Conservation (phyloP, 306 rosid species). For the Dalbergia cochinchinensis region DNA sequence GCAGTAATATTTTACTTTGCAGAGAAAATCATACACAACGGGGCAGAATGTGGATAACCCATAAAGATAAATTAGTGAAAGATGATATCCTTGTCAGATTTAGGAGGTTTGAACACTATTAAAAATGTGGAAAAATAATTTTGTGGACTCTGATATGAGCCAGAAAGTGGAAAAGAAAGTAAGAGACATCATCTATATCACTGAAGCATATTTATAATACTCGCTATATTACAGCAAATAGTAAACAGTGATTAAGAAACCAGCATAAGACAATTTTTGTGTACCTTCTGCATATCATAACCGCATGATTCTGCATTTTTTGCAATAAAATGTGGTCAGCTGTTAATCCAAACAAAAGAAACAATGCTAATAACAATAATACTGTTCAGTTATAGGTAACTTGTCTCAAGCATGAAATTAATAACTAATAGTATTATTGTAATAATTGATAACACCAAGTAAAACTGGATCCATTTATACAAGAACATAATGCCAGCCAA, state of each 20-base stretch:
- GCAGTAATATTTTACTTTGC: background rate
- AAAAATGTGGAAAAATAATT: background rate
- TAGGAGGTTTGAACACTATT: background rate
- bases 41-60: constrained; percentile 8
- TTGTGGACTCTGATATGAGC: constrained; percentile 11
- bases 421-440: background rate
- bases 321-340: constrained; percentile 48
- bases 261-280: constrained; percentile 32
- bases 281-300: constrained; percentile 86
- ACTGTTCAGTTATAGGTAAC: constrained; percentile 8
- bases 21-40: constrained; percentile 16
- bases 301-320: constrained; percentile 77
- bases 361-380: constrained; percentile 23
- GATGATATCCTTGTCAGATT: background rate
- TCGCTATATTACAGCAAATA: background rate
- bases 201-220: background rate
- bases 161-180: background rate
- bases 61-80: constrained; percentile 13
- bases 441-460: constrained; percentile 23
- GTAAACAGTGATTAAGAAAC: background rate
- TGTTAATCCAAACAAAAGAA: constrained; percentile 41
- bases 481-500: constrained; percentile 23
- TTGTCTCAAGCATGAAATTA: constrained; percentile 30
- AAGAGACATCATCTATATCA: constrained; percentile 14
- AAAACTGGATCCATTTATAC: constrained; percentile 23